These are phyloP conservation scores for Citrullus mucosospermus DNA, from an alignment of 306 rosid species.

Conservation along the genomic window DNA sequence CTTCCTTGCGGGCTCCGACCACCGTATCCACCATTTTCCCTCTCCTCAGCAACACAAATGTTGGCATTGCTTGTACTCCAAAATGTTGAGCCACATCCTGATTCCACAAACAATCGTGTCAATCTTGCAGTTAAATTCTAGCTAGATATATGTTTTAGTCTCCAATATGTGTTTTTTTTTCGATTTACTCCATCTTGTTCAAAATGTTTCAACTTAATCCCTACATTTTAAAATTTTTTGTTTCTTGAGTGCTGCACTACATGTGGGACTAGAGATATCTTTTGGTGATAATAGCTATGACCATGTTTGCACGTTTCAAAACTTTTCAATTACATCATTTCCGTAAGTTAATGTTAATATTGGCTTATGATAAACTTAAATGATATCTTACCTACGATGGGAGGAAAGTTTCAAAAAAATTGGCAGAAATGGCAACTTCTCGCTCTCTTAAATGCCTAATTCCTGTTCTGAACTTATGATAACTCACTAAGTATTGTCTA, in stretches of 20 bases:
- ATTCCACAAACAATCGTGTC: neutral
- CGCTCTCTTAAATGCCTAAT: neutral
- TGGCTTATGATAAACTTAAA: neutral
- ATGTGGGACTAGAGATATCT: neutral
- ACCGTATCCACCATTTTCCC: slow-evolving; percentile 56
- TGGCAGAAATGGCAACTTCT: neutral
- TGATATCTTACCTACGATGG: neutral
- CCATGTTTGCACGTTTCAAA: neutral
- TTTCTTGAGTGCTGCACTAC: neutral
- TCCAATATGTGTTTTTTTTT: neutral
- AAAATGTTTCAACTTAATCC: neutral
- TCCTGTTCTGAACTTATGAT: neutral
- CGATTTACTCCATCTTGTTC: neutral
- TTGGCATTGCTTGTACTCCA: slow-evolving; percentile 77
- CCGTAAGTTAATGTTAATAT: neutral
- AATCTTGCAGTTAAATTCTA: neutral
- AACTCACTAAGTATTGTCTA: neutral
- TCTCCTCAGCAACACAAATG: slow-evolving; percentile 57
- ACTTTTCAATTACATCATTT: neutral
- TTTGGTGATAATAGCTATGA: neutral
- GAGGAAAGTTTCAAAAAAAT: neutral
- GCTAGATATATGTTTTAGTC: neutral
- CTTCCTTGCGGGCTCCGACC: slow-evolving; percentile 70
- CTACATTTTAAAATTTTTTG: neutral
- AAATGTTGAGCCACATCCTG: slow-evolving; percentile 67